Base-by-base conservation (phyloP, 306 rosid species). In the Vicia faba region DNA sequence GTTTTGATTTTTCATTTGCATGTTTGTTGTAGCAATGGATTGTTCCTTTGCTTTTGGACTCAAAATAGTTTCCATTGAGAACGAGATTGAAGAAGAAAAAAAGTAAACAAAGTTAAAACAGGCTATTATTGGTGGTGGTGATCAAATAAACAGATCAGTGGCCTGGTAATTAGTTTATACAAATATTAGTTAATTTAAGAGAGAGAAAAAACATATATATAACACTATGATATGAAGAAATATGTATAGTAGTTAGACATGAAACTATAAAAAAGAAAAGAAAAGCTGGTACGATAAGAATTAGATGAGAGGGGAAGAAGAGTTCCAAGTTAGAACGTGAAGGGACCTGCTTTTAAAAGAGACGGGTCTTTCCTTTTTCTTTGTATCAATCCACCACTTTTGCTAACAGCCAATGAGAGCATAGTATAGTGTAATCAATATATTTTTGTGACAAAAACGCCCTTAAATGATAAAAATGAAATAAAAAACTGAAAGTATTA, bases 11-110 rank as follows among this genome's bases (percentile, higher is more conserved):
- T 76, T 80, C 7, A 43, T 73, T 15, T 85, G 83, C 61, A 80
- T 84, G 72, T 69, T 71, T 6, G 76, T 56, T 6, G 76, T 33
- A 68, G 75, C 62, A 51, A 72, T 36, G 31, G 88, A 18, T 67
- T 64, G 75, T 18, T 84, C 81, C 20, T 55, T 45, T 40, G 77
- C 56, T 36, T 65, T 57, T 20, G 77, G 73, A 8, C 39, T 57
- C 61, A 69, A 29, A 70, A 82, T 86, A n/a, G 64, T 74, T 9
- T 81, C 92, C 96, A 89, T 77, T 53, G 48, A 31, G 25, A 44
- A 41, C 31, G 43, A 57, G 39, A 40, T 3, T 26, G 12, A 20
- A 40, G 29, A 0, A 41, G 46, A 66, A 54, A 8, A 15, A 15
- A 15, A 46, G 4, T 1, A 2, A 7, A 16, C 16, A 55, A 46